Evolutionary conservation across 1,284 basidiomycete genomes (phyloP), one percentile per base, ranked within the genome.

Genomic region (Cutaneotrichosporon curvatum): DNA sequence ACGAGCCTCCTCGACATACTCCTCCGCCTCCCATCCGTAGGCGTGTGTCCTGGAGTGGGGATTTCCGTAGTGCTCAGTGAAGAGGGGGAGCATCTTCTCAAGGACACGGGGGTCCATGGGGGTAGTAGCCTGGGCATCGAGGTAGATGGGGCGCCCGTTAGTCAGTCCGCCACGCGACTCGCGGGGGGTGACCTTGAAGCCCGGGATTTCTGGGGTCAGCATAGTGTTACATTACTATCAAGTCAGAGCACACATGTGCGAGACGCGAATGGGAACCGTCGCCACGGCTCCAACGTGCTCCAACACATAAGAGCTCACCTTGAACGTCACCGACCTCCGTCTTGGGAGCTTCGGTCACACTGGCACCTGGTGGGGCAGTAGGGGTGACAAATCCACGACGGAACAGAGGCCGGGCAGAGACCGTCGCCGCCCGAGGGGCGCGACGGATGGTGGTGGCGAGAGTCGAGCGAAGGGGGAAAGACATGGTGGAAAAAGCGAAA

Each of bases 11-110:
- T 98, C 94, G 5, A 96, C 87, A 0, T 85, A 92, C 60, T 84
- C 79, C 67, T 98, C 95, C 6, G 94, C 89, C 72, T 99, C 95
- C 95, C 95, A 98, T 6, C 95, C 95, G 71, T 97, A 98, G 0
- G 94, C 90, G 71, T 98, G 95, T 23, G 95, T 98, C 50, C 92
- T 82, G 64, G 88, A 94, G 66, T 98, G 95, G 9, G 95, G 95
- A 74, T 99, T 99, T 7, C 95, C 95, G 65, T 86, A 98, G 70
- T 92, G 89, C 71, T 98, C 90, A 14, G 94, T 95, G 60, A 92
- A 76, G 71, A 81, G 96, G 0, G 95, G 95, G 45, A 99, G 76
- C 94, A 98, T 99, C 22, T 87, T 83, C 72, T 98, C 95, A 48
- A 98, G 78, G 4, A 98, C 95, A 50, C 95, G 83, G 23, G 95